These are phyloP conservation scores for Helotiales sp. DNA, from an alignment of 2,329 filamentous ascomycete species.

Conservation along the genomic window DNA sequence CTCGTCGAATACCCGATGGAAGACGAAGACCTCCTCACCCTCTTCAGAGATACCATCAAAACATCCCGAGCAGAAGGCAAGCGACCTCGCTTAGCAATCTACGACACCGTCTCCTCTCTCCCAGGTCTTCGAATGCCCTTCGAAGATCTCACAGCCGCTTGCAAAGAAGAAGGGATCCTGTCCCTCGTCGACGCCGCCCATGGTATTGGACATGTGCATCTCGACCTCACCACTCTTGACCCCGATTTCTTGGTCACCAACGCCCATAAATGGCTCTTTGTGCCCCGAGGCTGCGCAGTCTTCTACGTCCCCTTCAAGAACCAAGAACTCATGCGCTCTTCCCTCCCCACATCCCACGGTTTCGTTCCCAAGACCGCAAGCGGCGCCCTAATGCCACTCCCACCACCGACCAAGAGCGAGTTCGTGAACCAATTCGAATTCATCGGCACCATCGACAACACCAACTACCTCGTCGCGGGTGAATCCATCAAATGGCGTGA, in stretches of 20 bases:
- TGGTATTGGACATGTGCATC: slow-evolving; percentile 75
- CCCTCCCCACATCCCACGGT: slow-evolving; percentile 81
- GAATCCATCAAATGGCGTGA: slow-evolving; percentile 74
- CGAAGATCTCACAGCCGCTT: slow-evolving; percentile 66
- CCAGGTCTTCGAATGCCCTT: slow-evolving; percentile 84
- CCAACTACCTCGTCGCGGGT: slow-evolving; percentile 73
- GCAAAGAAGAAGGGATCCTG: slow-evolving; percentile 68
- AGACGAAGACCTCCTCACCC: slow-evolving; percentile 67
- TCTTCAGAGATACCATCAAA: slow-evolving; percentile 64
- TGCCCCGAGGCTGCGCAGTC: slow-evolving; percentile 79
- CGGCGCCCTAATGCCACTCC: slow-evolving; percentile 45
- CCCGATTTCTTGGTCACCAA: slow-evolving; percentile 90
- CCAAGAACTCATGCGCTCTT: slow-evolving; percentile 74
- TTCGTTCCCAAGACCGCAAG: slow-evolving; percentile 57
- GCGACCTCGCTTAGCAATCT: slow-evolving; percentile 70
- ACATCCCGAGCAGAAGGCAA: slow-evolving; percentile 60
- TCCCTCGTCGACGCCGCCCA: slow-evolving; percentile 82
- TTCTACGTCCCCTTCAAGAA: slow-evolving; percentile 80
- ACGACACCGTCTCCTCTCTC: slow-evolving; percentile 79
- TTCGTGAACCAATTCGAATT: slow-evolving; percentile 79
- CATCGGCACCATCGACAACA: slow-evolving; percentile 75
- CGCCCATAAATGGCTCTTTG: slow-evolving; percentile 86
- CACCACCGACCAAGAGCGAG: slow-evolving; percentile 49
- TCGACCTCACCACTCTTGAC: slow-evolving; percentile 70
- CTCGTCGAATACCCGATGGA: slow-evolving; percentile 69